Conservation (phyloP, 1,284 basidiomycete genomes). For the Sphagnurus paluster region DNA sequence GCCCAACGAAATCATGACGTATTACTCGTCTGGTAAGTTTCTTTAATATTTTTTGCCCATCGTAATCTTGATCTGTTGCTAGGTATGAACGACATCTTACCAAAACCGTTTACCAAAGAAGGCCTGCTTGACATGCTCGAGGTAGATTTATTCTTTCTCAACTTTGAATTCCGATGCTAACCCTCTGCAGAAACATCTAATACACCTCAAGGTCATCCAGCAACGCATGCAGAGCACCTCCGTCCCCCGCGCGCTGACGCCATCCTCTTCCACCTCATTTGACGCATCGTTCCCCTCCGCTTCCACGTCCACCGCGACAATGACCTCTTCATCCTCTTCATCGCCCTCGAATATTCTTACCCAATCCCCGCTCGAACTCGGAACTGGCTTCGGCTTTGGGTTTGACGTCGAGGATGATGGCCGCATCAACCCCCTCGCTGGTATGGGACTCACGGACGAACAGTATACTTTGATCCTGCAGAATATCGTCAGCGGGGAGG, state of each 20-base stretch:
- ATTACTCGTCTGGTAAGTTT: conserved; percentile 71
- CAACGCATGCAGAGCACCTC: conserved; percentile 54
- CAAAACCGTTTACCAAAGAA: conserved; percentile 96
- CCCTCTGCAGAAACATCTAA: conserved; percentile 77
- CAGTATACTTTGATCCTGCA: conserved; percentile 71
- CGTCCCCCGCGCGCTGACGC: conserved; percentile 59
- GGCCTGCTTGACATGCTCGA: conserved; percentile 91
- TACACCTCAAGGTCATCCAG: conserved; percentile 90
- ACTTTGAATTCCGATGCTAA: not conserved
- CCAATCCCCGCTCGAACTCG: not conserved
- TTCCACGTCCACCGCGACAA: not conserved
- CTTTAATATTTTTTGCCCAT: not conserved
- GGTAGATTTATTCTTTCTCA: conserved; percentile 38
- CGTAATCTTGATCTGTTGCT: too few species aligned
- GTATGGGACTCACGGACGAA: conserved; percentile 76
- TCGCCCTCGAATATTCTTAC: not conserved
- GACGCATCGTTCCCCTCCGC: too few species aligned
- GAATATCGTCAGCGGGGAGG: conserved; percentile 61
- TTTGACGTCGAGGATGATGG: conserved; percentile 36
- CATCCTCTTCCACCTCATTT: conserved; percentile 5
- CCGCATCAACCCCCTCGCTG: conserved; percentile 72
- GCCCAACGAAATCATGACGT: conserved; percentile 90
- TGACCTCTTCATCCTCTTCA: not conserved
- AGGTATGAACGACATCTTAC: conserved; percentile 97
- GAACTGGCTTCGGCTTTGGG: conserved; percentile 5